Evolutionary conservation across 176 grass and related monocot genomes (phyloP).

Genomic region (Oropetium thomaeum): DNA sequence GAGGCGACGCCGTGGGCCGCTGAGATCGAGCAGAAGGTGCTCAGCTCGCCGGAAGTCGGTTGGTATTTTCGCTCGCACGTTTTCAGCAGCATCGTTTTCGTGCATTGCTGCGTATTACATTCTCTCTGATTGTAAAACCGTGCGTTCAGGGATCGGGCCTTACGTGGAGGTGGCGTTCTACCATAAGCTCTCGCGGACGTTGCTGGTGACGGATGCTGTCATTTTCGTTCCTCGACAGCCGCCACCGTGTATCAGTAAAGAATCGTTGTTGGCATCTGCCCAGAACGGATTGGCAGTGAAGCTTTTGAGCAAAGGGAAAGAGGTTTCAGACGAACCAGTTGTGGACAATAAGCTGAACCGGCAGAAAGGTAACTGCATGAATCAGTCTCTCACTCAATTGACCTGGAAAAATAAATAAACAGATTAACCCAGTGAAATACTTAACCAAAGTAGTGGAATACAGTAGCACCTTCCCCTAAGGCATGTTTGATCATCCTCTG

Average conservation of each 20-base stretch:
- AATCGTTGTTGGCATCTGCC: conserved; percentile 76
- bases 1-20: conserved; percentile 65
- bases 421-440: not conserved
- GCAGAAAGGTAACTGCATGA: conserved; percentile 58
- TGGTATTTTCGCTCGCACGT: conserved; percentile 44
- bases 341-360: conserved; percentile 68
- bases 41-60: conserved; percentile 98
- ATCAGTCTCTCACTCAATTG: not conserved
- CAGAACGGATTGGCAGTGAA: conserved; percentile 94
- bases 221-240: conserved; percentile 85
- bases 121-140: not conserved
- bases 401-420: not conserved
- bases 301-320: conserved; percentile 89
- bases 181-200: conserved; percentile 67
- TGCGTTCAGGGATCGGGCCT: conserved; percentile 84
- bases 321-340: conserved; percentile 77
- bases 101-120: not conserved
- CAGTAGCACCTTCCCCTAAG: not conserved
- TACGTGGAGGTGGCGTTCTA: conserved; percentile 96
- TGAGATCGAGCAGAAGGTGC: conserved; percentile 92
- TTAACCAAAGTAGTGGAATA: not conserved
- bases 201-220: conserved; percentile 88
- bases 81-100: not conserved
- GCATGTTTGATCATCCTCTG: not conserved
- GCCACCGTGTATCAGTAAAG: conserved; percentile 86